A percentile compares a stretch with the other conserved stretches of the same genome.
phyloP scores from a whole-genome alignment of 1,284 basidiomycete genomes.

The Pyrrhoderma lamaoense region DNA sequence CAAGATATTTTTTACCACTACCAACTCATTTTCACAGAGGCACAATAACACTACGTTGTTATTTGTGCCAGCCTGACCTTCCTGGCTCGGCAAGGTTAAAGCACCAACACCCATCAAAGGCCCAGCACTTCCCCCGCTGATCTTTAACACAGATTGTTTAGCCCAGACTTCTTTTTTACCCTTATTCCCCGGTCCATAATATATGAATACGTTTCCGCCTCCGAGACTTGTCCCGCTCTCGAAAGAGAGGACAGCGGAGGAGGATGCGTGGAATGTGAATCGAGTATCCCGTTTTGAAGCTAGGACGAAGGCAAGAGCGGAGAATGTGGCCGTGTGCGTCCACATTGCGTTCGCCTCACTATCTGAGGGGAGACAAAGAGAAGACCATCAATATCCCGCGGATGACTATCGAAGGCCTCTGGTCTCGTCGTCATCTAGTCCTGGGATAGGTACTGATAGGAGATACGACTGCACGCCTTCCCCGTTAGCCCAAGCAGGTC shows the following conservation, averaged over 20 bases:
- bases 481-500: constrained; percentile 33
- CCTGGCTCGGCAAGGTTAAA: constrained; percentile 27
- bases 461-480: constrained; percentile 40
- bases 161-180: constrained; percentile 44
- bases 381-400: constrained; percentile 83
- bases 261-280: constrained; percentile 66
- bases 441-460: constrained; percentile 58
- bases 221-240: constrained; percentile 61
- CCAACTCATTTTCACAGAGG: constrained; percentile 71
- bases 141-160: constrained; percentile 71
- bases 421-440: constrained; percentile 23
- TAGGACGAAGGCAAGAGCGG: constrained; percentile 88
- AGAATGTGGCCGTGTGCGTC: constrained; percentile 74
- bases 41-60: constrained; percentile 49
- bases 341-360: constrained; percentile 40
- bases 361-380: constrained; percentile 38
- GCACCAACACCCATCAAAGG: constrained; percentile 73
- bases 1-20: constrained; percentile 39
- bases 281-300: constrained; percentile 88
- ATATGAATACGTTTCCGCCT: constrained; percentile 80
- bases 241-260: constrained; percentile 63
- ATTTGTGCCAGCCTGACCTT: too few species aligned
- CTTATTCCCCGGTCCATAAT: constrained; percentile 47
- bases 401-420: constrained; percentile 47
- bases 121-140: constrained; percentile 62